Conservation (phyloP, 2,329 filamentous ascomycete genomes). For the Colletotrichum paranaense region DNA sequence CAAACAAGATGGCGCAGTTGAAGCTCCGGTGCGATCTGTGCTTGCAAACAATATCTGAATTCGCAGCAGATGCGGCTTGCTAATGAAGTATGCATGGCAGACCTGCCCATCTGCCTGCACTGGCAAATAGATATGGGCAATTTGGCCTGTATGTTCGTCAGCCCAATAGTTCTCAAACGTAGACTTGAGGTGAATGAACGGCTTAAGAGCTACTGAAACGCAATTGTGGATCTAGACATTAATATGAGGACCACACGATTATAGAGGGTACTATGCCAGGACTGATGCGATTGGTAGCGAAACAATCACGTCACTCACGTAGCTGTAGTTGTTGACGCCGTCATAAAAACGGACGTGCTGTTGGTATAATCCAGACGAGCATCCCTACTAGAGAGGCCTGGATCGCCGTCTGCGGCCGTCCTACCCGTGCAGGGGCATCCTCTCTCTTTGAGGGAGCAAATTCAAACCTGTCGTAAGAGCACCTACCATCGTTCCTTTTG, state of each 20-base stretch:
- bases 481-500: not conserved
- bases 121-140: not conserved
- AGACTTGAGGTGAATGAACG: not conserved
- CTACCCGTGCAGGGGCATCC: not conserved
- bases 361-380: not conserved
- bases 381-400: not conserved
- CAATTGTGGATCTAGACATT: not conserved
- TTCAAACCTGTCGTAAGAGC: not conserved
- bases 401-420: not conserved
- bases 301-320: not conserved
- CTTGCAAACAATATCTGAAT: not conserved
- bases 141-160: not conserved
- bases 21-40: not conserved
- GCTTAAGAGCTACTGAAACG: not conserved
- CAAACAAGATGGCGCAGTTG: not conserved
- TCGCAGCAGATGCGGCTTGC: not conserved
- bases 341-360: not conserved
- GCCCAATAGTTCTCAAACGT: not conserved
- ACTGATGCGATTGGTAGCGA: not conserved
- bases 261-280: not conserved
- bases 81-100: not conserved
- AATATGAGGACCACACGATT: not conserved
- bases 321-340: not conserved
- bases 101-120: not conserved
- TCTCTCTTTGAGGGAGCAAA: not conserved